Base-by-base conservation (phyloP, 2,329 filamentous ascomycete genomes). In the Teratosphaeria pseudoeucalypti region DNA sequence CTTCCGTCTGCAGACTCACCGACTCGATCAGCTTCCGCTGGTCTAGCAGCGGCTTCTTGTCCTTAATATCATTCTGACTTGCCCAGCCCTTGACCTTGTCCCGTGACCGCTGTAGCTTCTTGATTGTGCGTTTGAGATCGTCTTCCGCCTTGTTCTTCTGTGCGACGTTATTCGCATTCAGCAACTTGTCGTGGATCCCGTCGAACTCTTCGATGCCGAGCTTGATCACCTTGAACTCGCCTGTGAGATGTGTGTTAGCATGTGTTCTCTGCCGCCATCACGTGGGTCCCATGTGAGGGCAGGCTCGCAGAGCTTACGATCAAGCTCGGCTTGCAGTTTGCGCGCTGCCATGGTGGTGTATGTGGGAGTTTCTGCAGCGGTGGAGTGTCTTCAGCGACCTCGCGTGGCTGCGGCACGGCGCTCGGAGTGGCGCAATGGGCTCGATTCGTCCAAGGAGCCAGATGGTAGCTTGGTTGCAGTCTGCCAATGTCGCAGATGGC, bases 11-110 rank as follows among this genome's bases (percentile, higher is more conserved):
- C 57, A 39, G 12, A 56, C 55, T 43, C 79, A 97, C 92, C 79
- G 92, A 96, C 82, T 99, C 94, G 76, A 99, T 99, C 74, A 95
- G 83, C 78, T 92, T 94, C 74, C 94, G 85, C 76, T 99, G 87
- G 71, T 99, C 94, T 71, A 96, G 78, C 73, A 99, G 78, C 68
- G 92, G 92, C 74, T 89, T 88, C 82, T 99, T 99, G 81, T 99
- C 94, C 82, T 99, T 99, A 84, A 99, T 95, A 74, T 99, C 94
- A 80, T 96, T 96, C 77, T 90, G 92, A 60, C 91, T 89, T 2
- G 92, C 92, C 94, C 94, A 99, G 82, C 92, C 95, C 81, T 99
- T 99, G 81, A 99, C 97, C 80, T 97, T 94, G 76, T 99, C 94
- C 72, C 94, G 88, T 75, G 94, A 87, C 70, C 94, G 85, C 77